Evolutionary conservation across 1,139 yeast species (phyloP), one percentile per base, ranked within the genome.

Genomic region (Williopsis jadinii): DNA sequence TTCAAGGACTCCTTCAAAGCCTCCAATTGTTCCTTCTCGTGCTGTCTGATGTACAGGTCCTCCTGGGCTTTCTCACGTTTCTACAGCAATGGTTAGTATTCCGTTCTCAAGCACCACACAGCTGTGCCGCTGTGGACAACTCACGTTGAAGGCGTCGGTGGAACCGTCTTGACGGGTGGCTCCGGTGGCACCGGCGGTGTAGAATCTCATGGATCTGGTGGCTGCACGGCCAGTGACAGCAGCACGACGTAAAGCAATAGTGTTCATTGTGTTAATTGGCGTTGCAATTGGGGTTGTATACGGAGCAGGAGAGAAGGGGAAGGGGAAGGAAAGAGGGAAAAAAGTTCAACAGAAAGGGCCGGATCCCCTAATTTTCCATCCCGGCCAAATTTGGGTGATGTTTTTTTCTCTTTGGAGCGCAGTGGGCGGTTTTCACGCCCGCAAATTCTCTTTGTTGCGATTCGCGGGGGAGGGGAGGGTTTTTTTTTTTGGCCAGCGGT

Each of bases 21-120:
- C 48, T 68, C 71, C 53, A 80, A 65, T 64, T 75, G 76, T 58
- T 78, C 85, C 59, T 75, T 74, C 64, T 81, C 86, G 58, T 73
- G 73, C 56, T 76, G 74, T 57, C 64, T 71, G 59, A 80, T 70
- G 66, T 74, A 81, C 54, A 62, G 64, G 63, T 80, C 83, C 67
- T 81, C 88, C 54, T 73, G 73, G 46, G 86, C 86, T 66, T 74
- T 75, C 64, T 81, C 88, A 58, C 87, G 79, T 62, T 79, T 74
- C 73, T 70, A 47, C 34, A 9, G 11, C 11, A 15, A n/a, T 1
- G 12, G 48, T 43, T 42, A 38, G 46, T 45, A 45, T 9, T 24
- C 5, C 8, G 9, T 11, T 24, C 14, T 5, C 9, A 24, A 26
- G 5, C 28, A 19, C 12, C 29, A 33, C 14, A 33, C 14, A 33